Base-by-base conservation (phyloP, 169 alveolate species). In the Plasmodium gallinaceum region DNA sequence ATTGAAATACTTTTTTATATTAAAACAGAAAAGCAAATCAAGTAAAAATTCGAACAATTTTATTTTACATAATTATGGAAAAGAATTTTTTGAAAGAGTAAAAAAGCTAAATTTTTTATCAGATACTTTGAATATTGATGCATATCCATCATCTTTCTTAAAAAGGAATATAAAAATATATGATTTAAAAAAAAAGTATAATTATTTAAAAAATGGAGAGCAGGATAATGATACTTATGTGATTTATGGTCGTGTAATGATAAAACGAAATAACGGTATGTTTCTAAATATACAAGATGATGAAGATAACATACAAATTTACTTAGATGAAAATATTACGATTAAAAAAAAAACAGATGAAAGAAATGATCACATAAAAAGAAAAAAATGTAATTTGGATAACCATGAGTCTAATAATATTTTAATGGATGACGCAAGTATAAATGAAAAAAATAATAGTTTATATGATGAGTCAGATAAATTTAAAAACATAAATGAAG, bases 221-320 rank as follows among this genome's bases (percentile, higher is more conserved):
- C 48, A 43, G 52, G 72, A 70, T 43, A 48, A 8, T 18, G 62
- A 57, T 16, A 57, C 7, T 43, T 48, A 83, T 68, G 74, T 83
- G 1, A 46, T 83, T 39, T 83, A 83, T 58, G 94, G 94, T 9
- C 80, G 94, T 61, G 72, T 87, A 7, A 42, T 60, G 37, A 74
- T 74, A 68, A 76, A 88, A 61, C 88, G 94, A 32, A 92, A 92
- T 42, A 75, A 83, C 18, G 94, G 94, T 48, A 74, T 75, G 92
- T 92, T 92, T 64, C 46, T 92, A 24, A 91, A 92, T 43, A 39
- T 92, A 14, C 83, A 66, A 71, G 73, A 76, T 69, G 92, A 70
- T 51, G 42, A 20, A 18, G 93, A 48, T 24, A 58, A 22, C 14
- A 37, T 88, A 54, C 93, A 88, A 78, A 65, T 88, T 32, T 88